These are phyloP conservation scores for Anisodus acutangulus DNA, from an alignment of 257 asterid species.

Conservation along the genomic window DNA sequence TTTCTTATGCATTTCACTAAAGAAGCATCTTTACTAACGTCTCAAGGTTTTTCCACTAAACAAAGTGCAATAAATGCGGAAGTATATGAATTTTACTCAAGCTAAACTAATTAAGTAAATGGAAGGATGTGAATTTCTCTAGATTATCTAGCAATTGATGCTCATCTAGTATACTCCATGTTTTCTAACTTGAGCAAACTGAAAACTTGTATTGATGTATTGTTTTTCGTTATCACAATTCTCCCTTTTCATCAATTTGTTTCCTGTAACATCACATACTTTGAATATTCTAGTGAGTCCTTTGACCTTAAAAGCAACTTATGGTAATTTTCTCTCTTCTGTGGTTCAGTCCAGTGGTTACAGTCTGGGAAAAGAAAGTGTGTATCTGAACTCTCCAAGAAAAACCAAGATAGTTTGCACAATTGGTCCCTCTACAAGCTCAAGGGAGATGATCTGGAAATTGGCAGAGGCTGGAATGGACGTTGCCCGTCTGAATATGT, in stretches of 20 bases:
- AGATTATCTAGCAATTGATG: not conserved
- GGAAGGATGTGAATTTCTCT: not conserved
- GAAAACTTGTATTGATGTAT: not conserved
- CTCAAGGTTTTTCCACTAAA: not conserved
- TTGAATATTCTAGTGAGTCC: not conserved
- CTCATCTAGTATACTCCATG: not conserved
- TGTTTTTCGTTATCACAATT: not conserved
- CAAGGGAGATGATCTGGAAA: slow-evolving; percentile 98
- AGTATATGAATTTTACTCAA: not conserved
- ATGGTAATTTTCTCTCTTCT: slow-evolving; percentile 31
- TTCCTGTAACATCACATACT: not conserved
- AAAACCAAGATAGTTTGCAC: slow-evolving; percentile 97
- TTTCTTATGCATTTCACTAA: not conserved
- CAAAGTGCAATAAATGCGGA: not conserved
- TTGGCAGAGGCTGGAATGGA: slow-evolving; percentile 97
- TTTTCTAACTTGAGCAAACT: not conserved
- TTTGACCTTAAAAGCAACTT: not conserved
- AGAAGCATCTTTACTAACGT: not conserved
- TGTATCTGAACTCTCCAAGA: slow-evolving; percentile 51
- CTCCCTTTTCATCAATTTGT: slow-evolving; percentile 2
- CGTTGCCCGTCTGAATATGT: slow-evolving; percentile 97
- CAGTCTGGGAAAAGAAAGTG: slow-evolving; percentile 43
- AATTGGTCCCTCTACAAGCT: slow-evolving; percentile 95
- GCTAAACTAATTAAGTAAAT: not conserved
- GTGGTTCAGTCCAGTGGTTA: slow-evolving; percentile 56